Conservation (phyloP, 202 grass and related monocot species). For the Panicum virgatum region DNA sequence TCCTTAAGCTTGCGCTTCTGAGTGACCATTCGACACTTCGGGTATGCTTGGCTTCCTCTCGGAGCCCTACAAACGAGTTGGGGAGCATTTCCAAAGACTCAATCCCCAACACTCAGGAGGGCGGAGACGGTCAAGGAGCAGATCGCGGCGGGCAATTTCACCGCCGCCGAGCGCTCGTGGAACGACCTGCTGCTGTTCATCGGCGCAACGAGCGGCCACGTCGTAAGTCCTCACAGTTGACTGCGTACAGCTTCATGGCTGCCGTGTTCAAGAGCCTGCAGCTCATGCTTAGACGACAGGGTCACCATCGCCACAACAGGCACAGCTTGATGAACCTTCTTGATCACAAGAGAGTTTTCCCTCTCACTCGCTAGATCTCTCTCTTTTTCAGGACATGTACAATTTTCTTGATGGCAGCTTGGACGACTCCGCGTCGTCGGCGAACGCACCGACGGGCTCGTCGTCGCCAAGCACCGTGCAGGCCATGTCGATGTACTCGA, state of each 20-base stretch:
- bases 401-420: constrained; percentile 63
- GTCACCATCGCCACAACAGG: no score
- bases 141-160: constrained; percentile 46
- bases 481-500: constrained; percentile 34
- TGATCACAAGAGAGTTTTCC: neutral
- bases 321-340: neutral
- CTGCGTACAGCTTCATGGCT: neutral
- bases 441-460: neutral
- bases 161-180: constrained; percentile 48
- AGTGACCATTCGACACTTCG: no score
- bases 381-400: constrained; percentile 56
- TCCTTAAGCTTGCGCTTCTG: no score
- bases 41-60: no score
- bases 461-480: constrained; percentile 13
- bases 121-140: constrained; percentile 50
- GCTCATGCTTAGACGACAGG: no score
- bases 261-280: neutral
- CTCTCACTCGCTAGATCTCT: neutral
- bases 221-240: constrained; percentile 43
- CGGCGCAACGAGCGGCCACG: constrained; percentile 33
- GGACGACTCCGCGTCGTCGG: constrained; percentile 34
- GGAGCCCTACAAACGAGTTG: no score
- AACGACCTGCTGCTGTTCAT: constrained; percentile 44
- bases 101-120: no score
- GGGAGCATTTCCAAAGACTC: no score